Base-by-base conservation (phyloP, 2,329 filamentous ascomycete genomes). In the Lecanicillium sp. region DNA sequence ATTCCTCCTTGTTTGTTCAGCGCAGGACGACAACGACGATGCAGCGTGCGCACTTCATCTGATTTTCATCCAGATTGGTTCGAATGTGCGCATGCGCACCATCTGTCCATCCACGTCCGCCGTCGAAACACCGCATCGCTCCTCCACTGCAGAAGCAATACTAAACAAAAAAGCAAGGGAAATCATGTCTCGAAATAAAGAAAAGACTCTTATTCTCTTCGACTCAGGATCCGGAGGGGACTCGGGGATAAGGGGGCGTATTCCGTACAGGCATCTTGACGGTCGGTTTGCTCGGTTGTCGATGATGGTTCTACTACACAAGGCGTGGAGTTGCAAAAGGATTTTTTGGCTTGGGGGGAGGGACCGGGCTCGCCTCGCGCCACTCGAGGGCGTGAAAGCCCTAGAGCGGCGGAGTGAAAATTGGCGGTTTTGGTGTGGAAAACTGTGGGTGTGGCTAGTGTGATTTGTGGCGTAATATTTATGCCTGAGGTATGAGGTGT, bases 181-280 rank as follows among this genome's bases (percentile, higher is more conserved):
- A 15, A 47, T 7, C 8, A 24, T 33, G n/a, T 17, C 14, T 8
- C 30, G 27, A 39, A 32, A 30, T 26, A 23, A 17, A 45, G n/a
- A n/a, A n/a, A n/a, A n/a, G n/a, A 15, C 17, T 47, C 27, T 11
- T 27, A 4, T 14, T 33, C 4, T 33, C 12, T 45, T 32, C 6
- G 19, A 26, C 6, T 48, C 23, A 14, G 5, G 15, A 44, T 17
- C 15, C 21, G 10, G 20, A 12, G 14, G 23, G 51, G 24, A 15
- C 29, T 32, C 33, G 41, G 24, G 45, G 20, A 46, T n/a, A n/a
- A n/a, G n/a, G 44, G 47, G 42, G 49, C 46, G 39, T n/a, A n/a
- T n/a, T 43, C 52, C 67, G 56, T 69, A 69, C 67, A 62, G 67
- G 64, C 67, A 69, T 69, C 59, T 64, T 69, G 65, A 54, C 58